Evolutionary conservation across 139 green algal genomes (phyloP), one percentile per base, ranked within the genome.

Genomic region (Diplosphaera chodatii): DNA sequence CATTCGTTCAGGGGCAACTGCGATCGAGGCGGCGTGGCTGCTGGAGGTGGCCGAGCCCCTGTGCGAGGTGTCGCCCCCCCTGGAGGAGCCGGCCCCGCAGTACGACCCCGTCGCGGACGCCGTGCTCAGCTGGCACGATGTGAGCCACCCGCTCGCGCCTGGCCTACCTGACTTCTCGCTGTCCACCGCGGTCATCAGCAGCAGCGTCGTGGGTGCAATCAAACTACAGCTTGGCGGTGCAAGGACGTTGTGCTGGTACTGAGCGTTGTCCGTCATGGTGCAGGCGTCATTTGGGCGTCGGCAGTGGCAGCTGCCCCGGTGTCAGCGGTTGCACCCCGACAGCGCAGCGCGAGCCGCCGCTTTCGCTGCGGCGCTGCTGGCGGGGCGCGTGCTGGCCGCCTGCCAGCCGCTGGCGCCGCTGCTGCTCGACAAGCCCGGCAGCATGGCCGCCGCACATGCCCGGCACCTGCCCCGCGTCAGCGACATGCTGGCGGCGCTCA

Each of bases 351-450:
- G 69, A 27, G 80, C 76, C 32, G 82, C 84, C 3, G 80, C 85
- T 34, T 97, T 98, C 75, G 94, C 80, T 1, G 78, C 78, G 15
- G 94, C 93, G 23, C 80, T 98, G 74, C 77, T 98, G 33, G 82
- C 86, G 31, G 94, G 94, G 3, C 72, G 56, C 2, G 88, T 92
- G 37, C 65, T 94, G 69, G 75, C 79, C 16, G 48, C 71, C 4
- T 30, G 75, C 8, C 27, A 32, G 37, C 69, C 68, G 16, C 48
- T 59, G 48, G 48, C 16, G 48, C 48, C 48, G 48, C 48, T 59
- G 21, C 78, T 91, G 48, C 69, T 80, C 15, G 74, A 77, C 15
- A 73, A 82, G n/a, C 82, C 86, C 16, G 69, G 40, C 63, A 87
- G 81, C 63, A 68, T 78, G 4, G 40, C 73, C 27, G 67, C 76